Base-by-base conservation (phyloP, 1,284 basidiomycete species). In the Leccinum huronense region DNA sequence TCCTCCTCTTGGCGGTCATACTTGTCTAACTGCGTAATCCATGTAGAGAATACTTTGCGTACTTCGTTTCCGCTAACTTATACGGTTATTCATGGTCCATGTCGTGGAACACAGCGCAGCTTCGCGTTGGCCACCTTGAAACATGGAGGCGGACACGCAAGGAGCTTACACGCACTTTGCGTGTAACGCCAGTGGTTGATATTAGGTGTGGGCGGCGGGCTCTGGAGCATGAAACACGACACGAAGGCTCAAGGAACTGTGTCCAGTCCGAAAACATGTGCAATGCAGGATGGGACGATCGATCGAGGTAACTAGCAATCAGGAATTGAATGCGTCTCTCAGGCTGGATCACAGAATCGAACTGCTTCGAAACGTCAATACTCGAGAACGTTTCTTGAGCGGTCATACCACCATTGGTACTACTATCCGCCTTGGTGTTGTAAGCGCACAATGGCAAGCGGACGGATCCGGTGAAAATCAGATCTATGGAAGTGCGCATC, bases 1-100 rank as follows among this genome's bases (percentile, higher is more conserved):
- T 82, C 23, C 76, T 86, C 10, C 77, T 86, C 6, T 62, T 85
- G n/a, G 73, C 80, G 1, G 83, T 85, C 19, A 79, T 86, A 40
- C 71, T 86, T 27, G 72, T 83, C 38, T 86, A 69, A 78, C 48
- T 31, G 7, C 54, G 57, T 42, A 19, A 5, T 36, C 27, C 42
- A 27, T 53, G 34, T 51, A 58, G 64, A 64, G 59, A 48, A 68
- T 68, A 64, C 65, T 65, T 55, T 59, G 14, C 11, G 42, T 59
- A 45, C 9, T 57, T 58, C 54, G 27, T 61, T 66, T 63, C 31
- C 14, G 5, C 61, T 71, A 70, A 68, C 53, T 70, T 70, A 73
- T 74, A 48, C n/a, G 19, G 62, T 60, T 65, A 63, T 63, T 67
- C 58, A 27, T 56, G 30, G 60, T 40, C 6, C 2, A 48, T 31